A percentile compares a stretch with the other conserved stretches of the same genome.
phyloP scores from a whole-genome alignment of 108 stramenopile species.

The Fragilariopsis cylindrus region DNA sequence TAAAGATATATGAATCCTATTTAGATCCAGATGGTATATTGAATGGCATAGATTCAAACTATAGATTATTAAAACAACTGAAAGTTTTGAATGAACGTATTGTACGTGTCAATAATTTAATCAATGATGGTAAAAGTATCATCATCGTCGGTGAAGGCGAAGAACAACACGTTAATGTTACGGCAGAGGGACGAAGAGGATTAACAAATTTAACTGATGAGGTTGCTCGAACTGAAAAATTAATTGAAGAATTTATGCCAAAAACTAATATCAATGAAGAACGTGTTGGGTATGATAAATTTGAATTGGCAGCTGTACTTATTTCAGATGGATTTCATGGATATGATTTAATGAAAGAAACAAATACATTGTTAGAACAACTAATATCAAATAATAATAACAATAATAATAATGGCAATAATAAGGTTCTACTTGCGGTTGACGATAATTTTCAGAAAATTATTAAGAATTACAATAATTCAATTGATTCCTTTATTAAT shows the following conservation, averaged over 20 bases:
- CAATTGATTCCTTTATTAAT: slow-evolving; percentile 24
- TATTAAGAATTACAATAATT: slow-evolving; percentile 13
- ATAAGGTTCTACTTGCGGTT: not conserved
- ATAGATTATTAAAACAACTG: slow-evolving; percentile 15
- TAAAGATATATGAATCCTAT: slow-evolving; percentile 22
- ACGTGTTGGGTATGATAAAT: slow-evolving; percentile 32
- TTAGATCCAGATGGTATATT: slow-evolving; percentile 29
- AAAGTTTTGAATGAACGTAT: slow-evolving; percentile 9
- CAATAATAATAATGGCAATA: not conserved
- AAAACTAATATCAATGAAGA: slow-evolving; percentile 20
- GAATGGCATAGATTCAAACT: slow-evolving; percentile 23
- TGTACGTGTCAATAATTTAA: not conserved
- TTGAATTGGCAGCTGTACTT: slow-evolving; percentile 34
- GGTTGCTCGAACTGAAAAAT: slow-evolving; percentile 10
- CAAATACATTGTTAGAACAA: not conserved
- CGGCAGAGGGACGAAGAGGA: slow-evolving; percentile 26
- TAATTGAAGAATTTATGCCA: slow-evolving; percentile 23
- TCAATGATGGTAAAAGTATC: not conserved
- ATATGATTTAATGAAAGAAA: slow-evolving; percentile 27
- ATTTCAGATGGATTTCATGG: slow-evolving; percentile 29
- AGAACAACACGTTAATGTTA: not conserved
- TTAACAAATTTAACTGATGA: slow-evolving; percentile 25
- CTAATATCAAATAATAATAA: not conserved
- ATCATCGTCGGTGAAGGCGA: no score
- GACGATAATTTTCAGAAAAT: slow-evolving; percentile 14